Evolutionary conservation across 2,329 filamentous ascomycete genomes (phyloP).

Genomic region (Sarocladiaceae sp.): DNA sequence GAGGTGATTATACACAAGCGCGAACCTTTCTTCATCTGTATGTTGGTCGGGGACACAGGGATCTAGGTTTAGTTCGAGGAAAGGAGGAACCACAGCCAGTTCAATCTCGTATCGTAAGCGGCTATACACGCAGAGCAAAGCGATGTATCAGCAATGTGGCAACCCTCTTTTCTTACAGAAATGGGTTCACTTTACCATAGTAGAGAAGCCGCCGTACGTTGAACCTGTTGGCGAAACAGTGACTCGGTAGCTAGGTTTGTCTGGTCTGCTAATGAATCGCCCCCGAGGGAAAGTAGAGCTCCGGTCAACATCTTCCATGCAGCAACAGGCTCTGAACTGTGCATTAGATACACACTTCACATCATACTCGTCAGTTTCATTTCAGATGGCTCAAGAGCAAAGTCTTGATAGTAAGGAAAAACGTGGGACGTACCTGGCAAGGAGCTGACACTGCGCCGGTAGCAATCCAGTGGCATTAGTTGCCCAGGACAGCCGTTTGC

Average conservation of each 20-base stretch:
- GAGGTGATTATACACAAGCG: too few species aligned
- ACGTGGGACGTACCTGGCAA: constrained; percentile 4
- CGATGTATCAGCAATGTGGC: too few species aligned
- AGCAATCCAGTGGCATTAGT: not conserved
- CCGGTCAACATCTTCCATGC: not conserved
- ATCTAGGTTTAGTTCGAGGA: not conserved
- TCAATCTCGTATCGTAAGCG: not conserved
- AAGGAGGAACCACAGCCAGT: not conserved
- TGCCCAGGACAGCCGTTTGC: constrained; percentile 8
- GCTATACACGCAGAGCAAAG: too few species aligned
- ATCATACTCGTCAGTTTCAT: not conserved
- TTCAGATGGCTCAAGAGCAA: not conserved
- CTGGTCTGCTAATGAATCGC: too few species aligned
- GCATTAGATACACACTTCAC: not conserved
- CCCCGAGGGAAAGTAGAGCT: too few species aligned
- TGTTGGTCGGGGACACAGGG: too few species aligned
- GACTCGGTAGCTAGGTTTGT: too few species aligned
- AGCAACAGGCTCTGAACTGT: not conserved
- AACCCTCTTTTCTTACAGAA: too few species aligned
- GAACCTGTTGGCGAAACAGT: too few species aligned
- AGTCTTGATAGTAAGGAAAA: not conserved
- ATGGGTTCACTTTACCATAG: too few species aligned
- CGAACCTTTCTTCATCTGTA: too few species aligned
- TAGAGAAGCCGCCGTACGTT: too few species aligned
- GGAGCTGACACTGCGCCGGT: constrained; percentile 9